Evolutionary conservation across 208 protist genomes (phyloP).

Genomic region (Trypanosoma boissoni): DNA sequence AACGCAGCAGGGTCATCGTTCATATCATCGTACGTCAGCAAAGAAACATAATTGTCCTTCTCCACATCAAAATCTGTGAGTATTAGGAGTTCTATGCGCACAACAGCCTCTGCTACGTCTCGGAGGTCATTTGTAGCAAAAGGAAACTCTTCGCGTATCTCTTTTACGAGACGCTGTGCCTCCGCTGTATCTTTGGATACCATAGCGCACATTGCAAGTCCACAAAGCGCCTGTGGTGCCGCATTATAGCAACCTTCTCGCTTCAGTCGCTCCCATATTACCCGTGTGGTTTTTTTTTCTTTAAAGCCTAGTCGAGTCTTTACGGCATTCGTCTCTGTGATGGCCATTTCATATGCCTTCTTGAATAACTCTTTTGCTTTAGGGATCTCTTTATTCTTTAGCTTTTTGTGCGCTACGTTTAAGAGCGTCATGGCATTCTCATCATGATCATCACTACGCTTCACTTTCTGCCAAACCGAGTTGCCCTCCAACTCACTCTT

Average conservation of each 20-base stretch:
- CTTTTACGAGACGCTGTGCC: constrained; percentile 35
- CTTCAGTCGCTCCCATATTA: constrained; percentile 68
- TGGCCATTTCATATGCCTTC: constrained; percentile 56
- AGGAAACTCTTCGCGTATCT: constrained; percentile 65
- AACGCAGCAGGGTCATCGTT: constrained; percentile 54
- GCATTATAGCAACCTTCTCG: constrained; percentile 80
- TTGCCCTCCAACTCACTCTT: constrained; percentile 62
- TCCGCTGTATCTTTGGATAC: constrained; percentile 41
- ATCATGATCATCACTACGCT: constrained; percentile 75
- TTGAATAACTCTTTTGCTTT: constrained; percentile 70
- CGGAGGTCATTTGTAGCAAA: constrained; percentile 69
- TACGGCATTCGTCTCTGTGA: constrained; percentile 45
- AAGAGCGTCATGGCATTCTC: constrained; percentile 88
- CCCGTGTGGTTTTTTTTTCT: constrained; percentile 66
- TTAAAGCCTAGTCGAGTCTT: constrained; percentile 55
- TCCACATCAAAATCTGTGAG: constrained; percentile 62
- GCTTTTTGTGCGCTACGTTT: constrained; percentile 52
- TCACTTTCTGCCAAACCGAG: constrained; percentile 51
- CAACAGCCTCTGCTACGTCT: constrained; percentile 71
- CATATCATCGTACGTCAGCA: constrained; percentile 78
- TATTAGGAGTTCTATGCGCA: constrained; percentile 77
- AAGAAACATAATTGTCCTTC: constrained; percentile 72
- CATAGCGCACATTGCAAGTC: constrained; percentile 78
- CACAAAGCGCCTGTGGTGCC: constrained; percentile 71
- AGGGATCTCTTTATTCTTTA: constrained; percentile 62